These are phyloP conservation scores for Neostapfia colusana DNA, from an alignment of 176 grass and related monocot genomes.

Conservation along the genomic window DNA sequence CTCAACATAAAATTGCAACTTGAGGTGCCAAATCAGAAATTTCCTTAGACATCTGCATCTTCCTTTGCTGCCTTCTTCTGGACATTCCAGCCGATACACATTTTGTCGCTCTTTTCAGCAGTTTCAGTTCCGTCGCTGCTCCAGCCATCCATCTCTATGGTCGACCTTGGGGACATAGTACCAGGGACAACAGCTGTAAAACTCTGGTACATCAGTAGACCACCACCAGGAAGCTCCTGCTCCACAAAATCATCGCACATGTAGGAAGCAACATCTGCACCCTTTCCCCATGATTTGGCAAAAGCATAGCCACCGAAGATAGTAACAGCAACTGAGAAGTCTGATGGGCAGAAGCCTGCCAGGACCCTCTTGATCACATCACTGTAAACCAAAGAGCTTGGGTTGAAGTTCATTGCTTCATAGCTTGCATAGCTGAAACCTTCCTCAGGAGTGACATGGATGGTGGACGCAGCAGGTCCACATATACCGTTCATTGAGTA, in stretches of 20 bases:
- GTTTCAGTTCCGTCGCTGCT: conserved; percentile 41
- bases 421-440: conserved; percentile 98
- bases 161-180: conserved; percentile 52
- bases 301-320: conserved; percentile 59
- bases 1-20: conserved; percentile 39
- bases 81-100: conserved; percentile 21
- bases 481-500: conserved; percentile 85
- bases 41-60: conserved; percentile 32
- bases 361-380: conserved; percentile 66
- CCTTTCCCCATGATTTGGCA: conserved; percentile 63
- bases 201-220: conserved; percentile 76
- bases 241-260: conserved; percentile 45
- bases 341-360: conserved; percentile 53
- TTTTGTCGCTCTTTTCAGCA: neutral
- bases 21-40: neutral
- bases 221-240: conserved; percentile 62
- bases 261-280: conserved; percentile 48
- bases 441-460: conserved; percentile 84
- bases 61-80: conserved; percentile 21
- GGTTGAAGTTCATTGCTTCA: conserved; percentile 75
- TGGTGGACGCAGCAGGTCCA: conserved; percentile 58
- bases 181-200: conserved; percentile 49
- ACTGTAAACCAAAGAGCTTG: conserved; percentile 46
- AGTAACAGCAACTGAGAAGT: conserved; percentile 81
- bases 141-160: conserved; percentile 57